Percentiles rank a stretch among this genome's conserved stretches.
Evolutionary conservation across 306 rosid genomes (phyloP).

Genomic region (Trifolium subterraneum): DNA sequence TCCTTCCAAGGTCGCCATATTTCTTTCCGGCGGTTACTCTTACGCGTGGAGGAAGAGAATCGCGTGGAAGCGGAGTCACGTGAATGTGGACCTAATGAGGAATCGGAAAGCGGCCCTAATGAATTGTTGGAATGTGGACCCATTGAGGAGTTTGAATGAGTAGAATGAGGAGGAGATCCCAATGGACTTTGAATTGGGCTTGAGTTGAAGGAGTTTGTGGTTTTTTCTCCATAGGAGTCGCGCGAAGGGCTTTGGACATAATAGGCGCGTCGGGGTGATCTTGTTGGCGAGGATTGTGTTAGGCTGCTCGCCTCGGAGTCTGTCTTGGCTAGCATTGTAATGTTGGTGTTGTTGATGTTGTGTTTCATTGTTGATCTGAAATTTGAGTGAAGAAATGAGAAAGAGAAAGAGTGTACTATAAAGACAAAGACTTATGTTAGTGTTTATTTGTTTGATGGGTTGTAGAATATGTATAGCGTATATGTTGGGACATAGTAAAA

Average conservation of each 20-base stretch:
- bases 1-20: conserved; percentile 75
- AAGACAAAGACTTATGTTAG: background rate
- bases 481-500: too few species aligned
- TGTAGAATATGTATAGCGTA: too few species aligned
- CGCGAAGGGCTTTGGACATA: conserved; percentile 91
- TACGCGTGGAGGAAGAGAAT: conserved; percentile 82
- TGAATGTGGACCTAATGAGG: conserved; percentile 58
- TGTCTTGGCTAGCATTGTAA: conserved; percentile 69
- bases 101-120: too few species aligned
- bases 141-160: conserved; percentile 59
- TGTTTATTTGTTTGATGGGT: background rate
- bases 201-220: conserved; percentile 82
- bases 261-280: conserved; percentile 75
- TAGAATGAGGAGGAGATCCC: conserved; percentile 93
- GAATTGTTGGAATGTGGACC: too few species aligned
- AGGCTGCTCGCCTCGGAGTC: conserved; percentile 94
- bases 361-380: conserved; percentile 16
- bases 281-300: conserved; percentile 71
- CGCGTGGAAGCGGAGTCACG: conserved; percentile 90
- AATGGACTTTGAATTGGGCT: conserved; percentile 79
- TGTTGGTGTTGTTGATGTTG: conserved; percentile 11
- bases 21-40: conserved; percentile 46
- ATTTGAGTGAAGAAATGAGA: background rate
- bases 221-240: conserved; percentile 89
- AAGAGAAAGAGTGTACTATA: background rate